These are phyloP conservation scores for Chrysoporthe deuterocubensis DNA, from an alignment of 2,329 filamentous ascomycete genomes.

Conservation along the genomic window DNA sequence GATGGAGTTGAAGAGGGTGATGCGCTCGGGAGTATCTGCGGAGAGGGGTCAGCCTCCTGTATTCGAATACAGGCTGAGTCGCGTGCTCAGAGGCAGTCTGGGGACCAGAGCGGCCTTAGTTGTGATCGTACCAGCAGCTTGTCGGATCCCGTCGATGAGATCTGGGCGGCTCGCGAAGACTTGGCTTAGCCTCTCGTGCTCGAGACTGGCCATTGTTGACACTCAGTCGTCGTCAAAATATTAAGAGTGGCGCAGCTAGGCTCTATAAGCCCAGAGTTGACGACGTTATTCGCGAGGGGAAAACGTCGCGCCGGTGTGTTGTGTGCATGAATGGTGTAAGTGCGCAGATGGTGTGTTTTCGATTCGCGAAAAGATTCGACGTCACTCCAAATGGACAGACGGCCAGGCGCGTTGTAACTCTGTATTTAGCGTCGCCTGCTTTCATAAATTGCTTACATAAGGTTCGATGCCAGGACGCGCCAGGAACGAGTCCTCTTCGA, in stretches of 20 bases:
- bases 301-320: background rate
- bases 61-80: background rate
- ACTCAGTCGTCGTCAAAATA: background rate
- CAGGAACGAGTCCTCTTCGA: too few relatives aligned
- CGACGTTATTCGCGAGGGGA: background rate
- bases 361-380: conserved; percentile 9
- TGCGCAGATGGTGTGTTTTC: background rate
- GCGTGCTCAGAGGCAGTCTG: background rate
- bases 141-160: conserved; percentile 57
- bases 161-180: conserved; percentile 62
- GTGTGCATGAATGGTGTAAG: background rate
- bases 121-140: conserved; percentile 52
- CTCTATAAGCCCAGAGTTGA: background rate
- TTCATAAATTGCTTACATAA: background rate
- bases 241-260: background rate
- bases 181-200: conserved; percentile 52
- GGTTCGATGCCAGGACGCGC: background rate
- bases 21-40: conserved; percentile 53
- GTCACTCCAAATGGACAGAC: background rate
- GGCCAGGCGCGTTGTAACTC: background rate
- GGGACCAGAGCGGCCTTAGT: background rate
- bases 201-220: conserved; percentile 42
- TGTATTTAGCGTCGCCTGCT: background rate
- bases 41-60: background rate
- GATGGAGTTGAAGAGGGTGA: conserved; percentile 58